phyloP scores from a whole-genome alignment of 495 filamentous ascomycete species.

The Xylaria scruposa region DNA sequence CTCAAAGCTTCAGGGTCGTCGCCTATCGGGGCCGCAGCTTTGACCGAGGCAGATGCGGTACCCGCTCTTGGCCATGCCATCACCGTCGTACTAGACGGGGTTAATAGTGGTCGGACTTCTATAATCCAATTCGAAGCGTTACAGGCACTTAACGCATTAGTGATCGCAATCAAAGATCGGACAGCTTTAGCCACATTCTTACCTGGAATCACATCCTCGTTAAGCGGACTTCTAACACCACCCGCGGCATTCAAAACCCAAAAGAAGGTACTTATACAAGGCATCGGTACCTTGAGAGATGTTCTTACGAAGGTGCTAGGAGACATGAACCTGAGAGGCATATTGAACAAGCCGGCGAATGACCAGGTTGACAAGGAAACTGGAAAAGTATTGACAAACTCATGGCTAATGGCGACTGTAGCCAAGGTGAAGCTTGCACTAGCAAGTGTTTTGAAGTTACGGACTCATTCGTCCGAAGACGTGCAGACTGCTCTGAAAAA shows the following conservation, averaged over 20 bases:
- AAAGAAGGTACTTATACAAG: slow-evolving; percentile 66
- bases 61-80: slow-evolving; percentile 84
- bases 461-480: slow-evolving; percentile 74
- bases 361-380: slow-evolving; percentile 21
- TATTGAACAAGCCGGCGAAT: slow-evolving; percentile 43
- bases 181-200: slow-evolving; percentile 81
- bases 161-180: slow-evolving; percentile 67
- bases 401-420: slow-evolving; percentile 84
- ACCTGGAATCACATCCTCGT: slow-evolving; percentile 83
- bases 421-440: slow-evolving; percentile 86
- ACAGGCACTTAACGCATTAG: slow-evolving; percentile 66
- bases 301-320: slow-evolving; percentile 70
- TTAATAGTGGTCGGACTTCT: slow-evolving; percentile 64
- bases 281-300: slow-evolving; percentile 64
- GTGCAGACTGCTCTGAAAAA: slow-evolving; percentile 71
- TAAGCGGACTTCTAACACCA: slow-evolving; percentile 77
- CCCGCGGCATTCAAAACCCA: slow-evolving; percentile 68
- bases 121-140: slow-evolving; percentile 72
- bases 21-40: slow-evolving; percentile 42
- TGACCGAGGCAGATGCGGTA: slow-evolving; percentile 66
- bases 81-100: slow-evolving; percentile 77
- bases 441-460: slow-evolving; percentile 75
- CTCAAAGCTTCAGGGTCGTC: slow-evolving; percentile 44
- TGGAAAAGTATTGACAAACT: slow-evolving; percentile 51
- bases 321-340: slow-evolving; percentile 60